phyloP scores from a whole-genome alignment of 2,329 filamentous ascomycete genomes.

The Septoria petroselini region DNA sequence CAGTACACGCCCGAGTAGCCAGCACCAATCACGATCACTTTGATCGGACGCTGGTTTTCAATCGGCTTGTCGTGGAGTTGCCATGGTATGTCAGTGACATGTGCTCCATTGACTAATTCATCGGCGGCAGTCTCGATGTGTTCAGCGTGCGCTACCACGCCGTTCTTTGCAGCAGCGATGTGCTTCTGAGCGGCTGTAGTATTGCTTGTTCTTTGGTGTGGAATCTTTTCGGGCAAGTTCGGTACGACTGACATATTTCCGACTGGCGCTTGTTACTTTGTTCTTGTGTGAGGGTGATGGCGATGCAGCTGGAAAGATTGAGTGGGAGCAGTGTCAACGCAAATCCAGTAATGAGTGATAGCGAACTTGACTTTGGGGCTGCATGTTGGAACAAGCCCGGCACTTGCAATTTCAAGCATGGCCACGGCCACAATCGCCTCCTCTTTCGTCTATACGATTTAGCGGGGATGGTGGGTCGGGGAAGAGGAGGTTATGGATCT shows the following conservation, averaged over 20 bases:
- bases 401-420: neutral
- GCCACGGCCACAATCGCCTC: neutral
- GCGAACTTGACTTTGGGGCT: too few species aligned
- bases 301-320: too few species aligned
- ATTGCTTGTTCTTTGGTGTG: constrained; percentile 16
- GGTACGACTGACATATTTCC: constrained; percentile 40
- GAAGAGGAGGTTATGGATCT: too few species aligned
- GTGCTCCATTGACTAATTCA: too few species aligned
- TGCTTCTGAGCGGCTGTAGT: constrained; percentile 24
- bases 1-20: constrained; percentile 47
- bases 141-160: constrained; percentile 22
- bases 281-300: too few species aligned
- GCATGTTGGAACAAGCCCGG: neutral
- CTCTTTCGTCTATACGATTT: neutral
- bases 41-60: constrained; percentile 45
- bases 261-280: too few species aligned
- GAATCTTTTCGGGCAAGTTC: constrained; percentile 30
- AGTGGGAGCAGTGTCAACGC: neutral
- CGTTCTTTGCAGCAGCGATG: constrained; percentile 22
- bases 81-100: constrained; percentile 21
- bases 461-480: neutral
- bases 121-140: constrained; percentile 16
- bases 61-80: constrained; percentile 40
- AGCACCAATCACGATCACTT: constrained; percentile 46
- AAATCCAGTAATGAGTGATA: neutral